Base-by-base conservation (phyloP, 192 early-diverging fungal genomes). In the Coemansia sp. region DNA sequence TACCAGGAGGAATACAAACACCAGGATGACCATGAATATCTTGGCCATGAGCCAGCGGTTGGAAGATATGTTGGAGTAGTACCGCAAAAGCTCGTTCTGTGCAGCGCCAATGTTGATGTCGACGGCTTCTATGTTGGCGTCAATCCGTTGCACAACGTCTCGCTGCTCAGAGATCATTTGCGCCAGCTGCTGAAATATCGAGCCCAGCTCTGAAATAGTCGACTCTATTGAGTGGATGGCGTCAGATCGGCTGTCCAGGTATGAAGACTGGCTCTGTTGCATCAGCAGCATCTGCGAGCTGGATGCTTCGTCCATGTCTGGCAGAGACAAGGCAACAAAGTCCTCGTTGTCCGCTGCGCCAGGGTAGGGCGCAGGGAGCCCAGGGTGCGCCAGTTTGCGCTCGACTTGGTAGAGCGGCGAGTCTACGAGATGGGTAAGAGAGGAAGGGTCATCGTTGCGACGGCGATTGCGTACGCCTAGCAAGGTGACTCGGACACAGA, bases 11-110 rank as follows among this genome's bases (percentile, higher is more conserved):
- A 95, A 74, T 54, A 93, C 92, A 68, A 95, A 94, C 8, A 93
- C 84, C 33, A 99, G 78, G 55, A 98, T 77, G 11, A 93, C 88
- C 19, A 86, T 87, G 81, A 99, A 96, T 38, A 97, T 86, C 74
- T 98, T 97, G 56, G 93, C 83, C 87, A 99, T 95, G 34, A 99
- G 76, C 91, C 91, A 92, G 54, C 97, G 87, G 71, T 99, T 99
- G 29, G 89, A 92, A 41, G 89, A 91, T 18, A 99, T 88, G 60
- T 86, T 89, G 43, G 91, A 86, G 72, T 93, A 99, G 74, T 94
- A 98, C 70, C 91, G 93, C 24, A 94, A 60, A 40, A 99, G 82
- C 77, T 99, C 88, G 33, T 82, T 84, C 69, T 96, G 93, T 3
- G 95, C 95, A 32, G 91, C 91, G 53, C 85, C 67, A 34, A 98